These are phyloP conservation scores for Pythium rishiriense DNA, from an alignment of 352 stramenopile species.

Conservation along the genomic window DNA sequence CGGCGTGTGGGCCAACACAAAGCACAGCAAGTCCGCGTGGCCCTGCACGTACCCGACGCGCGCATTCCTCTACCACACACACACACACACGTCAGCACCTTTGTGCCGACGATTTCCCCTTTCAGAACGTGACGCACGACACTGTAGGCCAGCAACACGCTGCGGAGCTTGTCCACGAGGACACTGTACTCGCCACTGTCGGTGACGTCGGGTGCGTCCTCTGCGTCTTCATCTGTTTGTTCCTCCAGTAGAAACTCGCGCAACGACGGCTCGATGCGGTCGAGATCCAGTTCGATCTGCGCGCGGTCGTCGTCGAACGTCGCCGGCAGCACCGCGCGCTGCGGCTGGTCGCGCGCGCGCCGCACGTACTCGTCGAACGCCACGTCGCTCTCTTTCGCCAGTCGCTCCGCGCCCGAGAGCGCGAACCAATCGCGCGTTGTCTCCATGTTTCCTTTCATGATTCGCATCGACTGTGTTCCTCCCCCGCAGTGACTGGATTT, in stretches of 20 bases:
- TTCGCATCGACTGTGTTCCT: conserved; percentile 9
- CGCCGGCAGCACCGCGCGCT: conserved; percentile 5
- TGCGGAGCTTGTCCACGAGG: conserved; percentile 43
- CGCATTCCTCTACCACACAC: conserved; percentile 46
- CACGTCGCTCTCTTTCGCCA: conserved; percentile 37
- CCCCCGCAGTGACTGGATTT: not conserved
- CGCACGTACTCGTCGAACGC: conserved; percentile 46
- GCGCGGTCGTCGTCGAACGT: conserved; percentile 50
- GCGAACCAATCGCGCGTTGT: conserved; percentile 42
- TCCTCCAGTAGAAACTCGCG: conserved; percentile 46
- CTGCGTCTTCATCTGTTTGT: conserved; percentile 26
- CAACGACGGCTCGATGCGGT: conserved; percentile 54
- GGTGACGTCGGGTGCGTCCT: conserved; percentile 24
- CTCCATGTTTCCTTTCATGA: conserved; percentile 24
- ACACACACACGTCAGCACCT: not conserved
- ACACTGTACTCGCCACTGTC: conserved; percentile 28
- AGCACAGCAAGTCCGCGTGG: conserved; percentile 72
- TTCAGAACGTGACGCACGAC: conserved; percentile 34
- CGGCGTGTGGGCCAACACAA: conserved; percentile 55
- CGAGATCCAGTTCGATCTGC: conserved; percentile 75
- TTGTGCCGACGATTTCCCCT: not conserved
- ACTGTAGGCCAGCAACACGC: conserved; percentile 61
- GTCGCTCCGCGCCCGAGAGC: conserved; percentile 37
- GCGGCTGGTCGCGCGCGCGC: conserved; percentile 19
- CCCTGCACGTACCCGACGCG: conserved; percentile 78